These are phyloP conservation scores for Venturia carpophila DNA, from an alignment of 2,329 filamentous ascomycete species.

Conservation along the genomic window DNA sequence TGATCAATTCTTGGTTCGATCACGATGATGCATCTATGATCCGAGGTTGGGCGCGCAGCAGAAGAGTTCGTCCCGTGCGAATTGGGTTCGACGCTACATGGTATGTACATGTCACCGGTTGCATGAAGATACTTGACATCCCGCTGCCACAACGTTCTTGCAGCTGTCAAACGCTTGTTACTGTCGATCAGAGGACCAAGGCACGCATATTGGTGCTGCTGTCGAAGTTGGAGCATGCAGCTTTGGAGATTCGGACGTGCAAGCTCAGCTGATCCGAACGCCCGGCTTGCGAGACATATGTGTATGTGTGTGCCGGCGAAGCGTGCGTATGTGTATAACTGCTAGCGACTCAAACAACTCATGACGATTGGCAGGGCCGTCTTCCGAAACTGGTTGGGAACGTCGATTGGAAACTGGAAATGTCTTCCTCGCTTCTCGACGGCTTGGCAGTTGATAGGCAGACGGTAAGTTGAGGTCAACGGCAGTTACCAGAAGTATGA, in stretches of 20 bases:
- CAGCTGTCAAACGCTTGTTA: conserved; percentile 3
- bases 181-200: neutral
- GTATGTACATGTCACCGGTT: neutral
- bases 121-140: neutral
- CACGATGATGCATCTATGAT: neutral
- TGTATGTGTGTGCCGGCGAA: neutral
- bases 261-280: neutral
- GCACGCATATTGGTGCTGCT: neutral
- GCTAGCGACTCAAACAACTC: neutral
- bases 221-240: neutral
- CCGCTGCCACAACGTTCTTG: conserved; percentile 6
- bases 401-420: neutral
- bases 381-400: neutral
- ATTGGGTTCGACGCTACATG: neutral
- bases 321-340: neutral
- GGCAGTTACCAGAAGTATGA: neutral
- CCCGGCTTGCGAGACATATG: neutral
- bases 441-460: neutral
- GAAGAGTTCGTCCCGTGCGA: neutral
- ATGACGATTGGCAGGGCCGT: conserved; percentile 10
- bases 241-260: neutral
- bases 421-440: too few species aligned
- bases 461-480: neutral
- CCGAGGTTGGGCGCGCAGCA: neutral
- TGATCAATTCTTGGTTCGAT: neutral